These are phyloP conservation scores for Globisporangium perplexum DNA, from an alignment of 352 stramenopile species.

Conservation along the genomic window DNA sequence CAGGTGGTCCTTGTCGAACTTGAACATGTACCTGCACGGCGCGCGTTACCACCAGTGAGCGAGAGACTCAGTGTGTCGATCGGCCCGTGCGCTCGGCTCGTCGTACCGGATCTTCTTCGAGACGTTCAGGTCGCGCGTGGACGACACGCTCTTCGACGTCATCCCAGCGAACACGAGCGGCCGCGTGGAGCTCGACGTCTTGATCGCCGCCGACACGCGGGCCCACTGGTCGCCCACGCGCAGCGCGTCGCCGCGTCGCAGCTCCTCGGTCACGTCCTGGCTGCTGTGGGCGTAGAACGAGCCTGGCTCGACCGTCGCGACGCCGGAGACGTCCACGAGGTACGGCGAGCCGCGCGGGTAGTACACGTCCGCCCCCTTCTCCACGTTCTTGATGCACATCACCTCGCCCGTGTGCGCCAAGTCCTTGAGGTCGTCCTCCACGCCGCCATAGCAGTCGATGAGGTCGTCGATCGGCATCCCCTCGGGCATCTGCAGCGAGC, in stretches of 20 bases:
- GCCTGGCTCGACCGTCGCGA: slow-evolving; percentile 65
- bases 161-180: slow-evolving; percentile 64
- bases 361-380: slow-evolving; percentile 74
- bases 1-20: slow-evolving; percentile 82
- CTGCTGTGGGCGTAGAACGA: slow-evolving; percentile 60
- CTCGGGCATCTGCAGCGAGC: slow-evolving; percentile 62
- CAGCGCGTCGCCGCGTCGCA: slow-evolving; percentile 70
- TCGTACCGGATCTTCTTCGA: slow-evolving; percentile 67
- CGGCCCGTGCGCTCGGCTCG: too few species aligned
- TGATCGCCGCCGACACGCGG: slow-evolving; percentile 70
- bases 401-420: slow-evolving; percentile 68
- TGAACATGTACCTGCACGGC: slow-evolving; percentile 52
- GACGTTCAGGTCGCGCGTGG: slow-evolving; percentile 68
- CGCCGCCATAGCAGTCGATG: slow-evolving; percentile 74
- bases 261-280: slow-evolving; percentile 61
- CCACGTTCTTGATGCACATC: slow-evolving; percentile 81
- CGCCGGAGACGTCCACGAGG: slow-evolving; percentile 68
- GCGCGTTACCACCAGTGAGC: slow-evolving; percentile 10
- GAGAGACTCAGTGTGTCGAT: too few species aligned
- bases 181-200: slow-evolving; percentile 60
- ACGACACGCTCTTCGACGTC: slow-evolving; percentile 73
- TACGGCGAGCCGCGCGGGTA: slow-evolving; percentile 63
- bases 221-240: slow-evolving; percentile 79
- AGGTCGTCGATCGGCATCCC: slow-evolving; percentile 80
- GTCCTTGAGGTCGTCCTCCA: slow-evolving; percentile 76